Evolutionary conservation across 2,329 filamentous ascomycete genomes (phyloP).

Genomic region (Huntiella moniliformis): DNA sequence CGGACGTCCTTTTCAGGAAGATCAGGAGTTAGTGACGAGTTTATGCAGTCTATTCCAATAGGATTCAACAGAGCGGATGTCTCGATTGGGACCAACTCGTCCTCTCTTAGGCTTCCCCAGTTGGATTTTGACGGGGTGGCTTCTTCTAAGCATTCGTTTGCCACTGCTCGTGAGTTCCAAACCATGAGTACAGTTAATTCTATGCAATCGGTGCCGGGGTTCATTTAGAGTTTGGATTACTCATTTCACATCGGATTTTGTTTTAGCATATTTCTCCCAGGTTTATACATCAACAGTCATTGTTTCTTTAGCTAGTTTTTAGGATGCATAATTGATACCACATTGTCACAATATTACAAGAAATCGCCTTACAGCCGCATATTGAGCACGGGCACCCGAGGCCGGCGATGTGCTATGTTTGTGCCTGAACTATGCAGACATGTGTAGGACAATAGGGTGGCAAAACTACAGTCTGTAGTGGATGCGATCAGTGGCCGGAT

Average conservation of each 20-base stretch:
- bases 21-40: constrained; percentile 6
- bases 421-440: too few relatives aligned
- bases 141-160: constrained; percentile 8
- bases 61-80: constrained; percentile 5
- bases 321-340: too few relatives aligned
- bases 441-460: too few relatives aligned
- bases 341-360: too few relatives aligned
- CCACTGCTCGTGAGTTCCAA: constrained; percentile 8
- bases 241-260: background rate
- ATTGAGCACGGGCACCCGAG: too few relatives aligned
- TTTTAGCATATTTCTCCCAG: background rate
- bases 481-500: too few relatives aligned
- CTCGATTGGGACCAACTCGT: background rate
- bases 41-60: constrained; percentile 10
- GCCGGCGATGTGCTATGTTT: too few relatives aligned
- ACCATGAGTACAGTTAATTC: constrained; percentile 10
- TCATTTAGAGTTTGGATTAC: constrained; percentile 2
- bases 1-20: constrained; percentile 3
- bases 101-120: constrained; percentile 1
- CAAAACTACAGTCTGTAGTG: too few relatives aligned
- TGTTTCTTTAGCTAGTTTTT: too few relatives aligned
- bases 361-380: too few relatives aligned
- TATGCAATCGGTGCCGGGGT: constrained; percentile 7
- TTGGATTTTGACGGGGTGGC: constrained; percentile 4
- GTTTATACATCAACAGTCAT: too few relatives aligned